These are phyloP conservation scores for Codiaeum variegatum DNA, from an alignment of 441 rosid genomes.

Conservation along the genomic window DNA sequence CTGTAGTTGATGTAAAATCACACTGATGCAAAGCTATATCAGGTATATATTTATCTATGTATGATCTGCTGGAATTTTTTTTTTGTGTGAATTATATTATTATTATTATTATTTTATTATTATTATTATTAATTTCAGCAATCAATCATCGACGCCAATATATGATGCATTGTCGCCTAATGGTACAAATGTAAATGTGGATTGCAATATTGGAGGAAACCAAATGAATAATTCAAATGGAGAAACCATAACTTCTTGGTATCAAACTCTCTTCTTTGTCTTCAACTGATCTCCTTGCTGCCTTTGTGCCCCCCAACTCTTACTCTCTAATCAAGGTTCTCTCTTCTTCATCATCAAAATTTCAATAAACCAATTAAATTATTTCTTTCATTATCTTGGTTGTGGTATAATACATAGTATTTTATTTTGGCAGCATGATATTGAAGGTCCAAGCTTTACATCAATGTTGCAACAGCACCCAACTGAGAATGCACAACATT, in stretches of 20 bases:
- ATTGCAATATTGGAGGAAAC: constrained; percentile 17
- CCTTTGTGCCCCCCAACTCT: constrained; percentile 30
- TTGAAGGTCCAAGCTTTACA: constrained; percentile 26
- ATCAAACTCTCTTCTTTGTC: constrained; percentile 25
- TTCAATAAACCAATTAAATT: no score
- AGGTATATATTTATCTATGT: no score
- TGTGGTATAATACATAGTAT: no score
- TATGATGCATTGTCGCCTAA: constrained; percentile 22
- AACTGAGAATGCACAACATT: constrained; percentile 20
- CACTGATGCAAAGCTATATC: no score
- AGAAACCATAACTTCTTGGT: constrained; percentile 18
- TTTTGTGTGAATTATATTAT: no score
- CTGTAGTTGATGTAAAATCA: no score
- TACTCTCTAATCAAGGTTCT: constrained; percentile 22
- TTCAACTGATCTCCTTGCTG: constrained; percentile 26
- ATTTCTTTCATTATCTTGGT: no score
- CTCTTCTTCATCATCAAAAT: background rate
- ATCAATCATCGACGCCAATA: constrained; percentile 15
- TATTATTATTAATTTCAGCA: no score
- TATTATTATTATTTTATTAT: no score
- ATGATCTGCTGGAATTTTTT: no score
- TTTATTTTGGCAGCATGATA: constrained; percentile 17
- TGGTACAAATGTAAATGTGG: constrained; percentile 13
- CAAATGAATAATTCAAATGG: background rate
- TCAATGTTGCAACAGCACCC: constrained; percentile 25